Evolutionary conservation across 129 eudicot genomes (phyloP).

Genomic region (Logfia minima): DNA sequence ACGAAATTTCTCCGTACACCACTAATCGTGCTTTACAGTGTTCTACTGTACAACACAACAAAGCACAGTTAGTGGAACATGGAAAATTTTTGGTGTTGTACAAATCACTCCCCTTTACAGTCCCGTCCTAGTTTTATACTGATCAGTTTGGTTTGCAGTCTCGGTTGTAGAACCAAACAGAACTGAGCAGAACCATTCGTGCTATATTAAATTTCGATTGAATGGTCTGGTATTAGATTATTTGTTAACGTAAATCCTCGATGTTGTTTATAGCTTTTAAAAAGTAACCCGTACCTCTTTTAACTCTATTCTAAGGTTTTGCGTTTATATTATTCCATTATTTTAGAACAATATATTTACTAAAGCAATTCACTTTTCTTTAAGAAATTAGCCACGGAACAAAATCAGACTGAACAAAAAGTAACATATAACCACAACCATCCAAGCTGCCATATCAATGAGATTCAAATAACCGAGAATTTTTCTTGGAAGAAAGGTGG

Average conservation of each 20-base stretch:
- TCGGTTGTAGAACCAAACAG: neutral
- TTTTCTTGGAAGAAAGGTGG: neutral
- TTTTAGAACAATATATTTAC: neutral
- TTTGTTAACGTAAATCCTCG: neutral
- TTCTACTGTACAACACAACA: too few species aligned
- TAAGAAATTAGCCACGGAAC: neutral
- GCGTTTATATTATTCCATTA: neutral
- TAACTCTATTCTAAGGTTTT: slow-evolving; percentile 1
- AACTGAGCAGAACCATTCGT: neutral
- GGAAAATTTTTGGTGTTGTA: too few species aligned
- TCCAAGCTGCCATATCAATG: neutral
- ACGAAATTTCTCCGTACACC: too few species aligned
- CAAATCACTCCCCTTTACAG: neutral
- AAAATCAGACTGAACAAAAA: slow-evolving; percentile 1
- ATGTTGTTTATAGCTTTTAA: neutral
- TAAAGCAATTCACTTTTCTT: neutral
- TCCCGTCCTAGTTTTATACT: neutral
- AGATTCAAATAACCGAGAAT: neutral
- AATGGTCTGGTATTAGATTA: neutral
- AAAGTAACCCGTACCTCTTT: neutral
- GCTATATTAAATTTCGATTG: neutral
- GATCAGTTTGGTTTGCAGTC: neutral
- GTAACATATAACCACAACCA: neutral
- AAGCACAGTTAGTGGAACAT: too few species aligned
- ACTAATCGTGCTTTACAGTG: too few species aligned